Evolutionary conservation across 495 filamentous ascomycete genomes (phyloP).

Genomic region (Penicillium canescens): DNA sequence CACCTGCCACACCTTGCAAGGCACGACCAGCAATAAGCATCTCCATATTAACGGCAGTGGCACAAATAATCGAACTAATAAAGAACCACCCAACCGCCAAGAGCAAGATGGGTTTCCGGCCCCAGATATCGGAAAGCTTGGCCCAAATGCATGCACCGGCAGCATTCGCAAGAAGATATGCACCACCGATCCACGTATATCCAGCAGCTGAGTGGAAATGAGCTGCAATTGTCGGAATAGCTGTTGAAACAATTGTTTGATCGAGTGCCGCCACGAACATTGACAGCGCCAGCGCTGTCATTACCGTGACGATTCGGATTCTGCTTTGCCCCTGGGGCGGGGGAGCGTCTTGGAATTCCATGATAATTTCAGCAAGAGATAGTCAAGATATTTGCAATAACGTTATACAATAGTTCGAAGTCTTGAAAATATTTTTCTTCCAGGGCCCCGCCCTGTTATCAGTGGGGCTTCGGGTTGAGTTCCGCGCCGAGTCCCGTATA

Average conservation of each 20-base stretch:
- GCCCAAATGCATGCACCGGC: conserved; percentile 57
- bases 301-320: conserved; percentile 24
- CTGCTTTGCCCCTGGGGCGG: conserved; percentile 13
- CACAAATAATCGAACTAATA: conserved; percentile 47
- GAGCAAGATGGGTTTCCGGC: conserved; percentile 54
- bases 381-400: background rate
- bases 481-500: too few species aligned
- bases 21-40: conserved; percentile 57
- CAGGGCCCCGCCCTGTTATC: background rate
- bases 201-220: conserved; percentile 60
- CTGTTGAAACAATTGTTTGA: conserved; percentile 62
- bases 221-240: conserved; percentile 57
- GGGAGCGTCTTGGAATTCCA: conserved; percentile 18
- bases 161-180: conserved; percentile 59
- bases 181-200: conserved; percentile 67
- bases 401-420: background rate
- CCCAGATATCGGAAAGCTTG: conserved; percentile 62
- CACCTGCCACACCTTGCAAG: conserved; percentile 56
- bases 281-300: conserved; percentile 25
- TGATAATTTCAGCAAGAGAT: background rate
- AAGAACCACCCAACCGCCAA: conserved; percentile 47
- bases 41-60: conserved; percentile 46
- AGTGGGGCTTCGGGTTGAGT: background rate
- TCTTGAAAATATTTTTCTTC: conserved; percentile 1
- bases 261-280: conserved; percentile 64